Evolutionary conservation across 768 basidiomycete species (phyloP), one percentile per base, ranked within the genome.

Genomic region (Lactarius sp.): DNA sequence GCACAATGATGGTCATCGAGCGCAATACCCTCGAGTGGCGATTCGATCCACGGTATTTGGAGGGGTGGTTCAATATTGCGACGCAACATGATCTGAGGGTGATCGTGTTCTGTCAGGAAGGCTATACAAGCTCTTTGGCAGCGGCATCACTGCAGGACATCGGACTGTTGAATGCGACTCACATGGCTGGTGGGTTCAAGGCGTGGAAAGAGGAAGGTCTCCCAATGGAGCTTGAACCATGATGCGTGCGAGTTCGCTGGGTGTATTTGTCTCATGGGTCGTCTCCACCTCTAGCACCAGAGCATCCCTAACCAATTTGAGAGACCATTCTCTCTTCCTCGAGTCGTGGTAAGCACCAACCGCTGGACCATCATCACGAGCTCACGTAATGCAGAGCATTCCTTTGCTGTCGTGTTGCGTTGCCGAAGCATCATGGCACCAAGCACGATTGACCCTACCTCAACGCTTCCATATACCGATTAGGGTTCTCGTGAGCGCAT

Each of bases 1-100:
- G 90, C 0, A 81, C n/a, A n/a, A n/a, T 88, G n/a, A 74, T 91
- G 60, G 75, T 88, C 59, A 81, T 92, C 62, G 90, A 91, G 69
- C 80, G 90, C 27, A 91, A 88, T 69, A 81, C 85, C 6, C 78
- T 92, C 58, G 90, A 92, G 72, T 90, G 88, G 88, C 80, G 83
- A 27, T 85, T 92, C 67, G 90, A 92, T n/a, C n/a, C 90, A 4
- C 78, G 87, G 60, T 79, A 76, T 67, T 52, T 56, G 31, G 77
- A 80, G 6, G 77, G 81, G 13, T 77, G 85, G 41, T 74, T 91
- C 58, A 74, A 81, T 1, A 84, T 91, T 66, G 90, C 83, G 27
- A 85, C 89, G 74, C 76, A 88, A 59, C 91, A 88, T 68, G 90
- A 92, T 75, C 70, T 91, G 44, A 75, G 87, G 52, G 79, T 90